Evolutionary conservation across 257 asterid genomes (phyloP).

Genomic region (Galeopsis tetrahit): DNA sequence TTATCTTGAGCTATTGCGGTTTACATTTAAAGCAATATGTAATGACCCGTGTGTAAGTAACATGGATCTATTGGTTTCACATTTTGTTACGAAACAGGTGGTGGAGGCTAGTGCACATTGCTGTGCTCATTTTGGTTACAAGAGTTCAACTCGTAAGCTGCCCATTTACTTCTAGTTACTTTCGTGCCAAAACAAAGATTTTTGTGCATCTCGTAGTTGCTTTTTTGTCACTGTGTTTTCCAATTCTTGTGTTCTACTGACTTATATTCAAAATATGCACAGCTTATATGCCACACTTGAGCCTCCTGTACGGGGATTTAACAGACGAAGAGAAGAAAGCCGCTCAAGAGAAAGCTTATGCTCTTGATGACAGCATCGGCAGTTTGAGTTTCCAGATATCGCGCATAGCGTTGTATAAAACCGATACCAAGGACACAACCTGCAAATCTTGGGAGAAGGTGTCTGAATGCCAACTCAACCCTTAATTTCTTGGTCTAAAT

Average conservation of each 20-base stretch:
- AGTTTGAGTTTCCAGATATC: slow-evolving; percentile 60
- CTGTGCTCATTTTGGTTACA: slow-evolving; percentile 67
- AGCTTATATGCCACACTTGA: slow-evolving; percentile 98
- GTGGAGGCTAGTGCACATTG: slow-evolving; percentile 81
- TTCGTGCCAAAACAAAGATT: too few relatives aligned
- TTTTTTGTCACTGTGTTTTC: too few relatives aligned
- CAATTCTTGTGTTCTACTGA: slow-evolving; percentile 28
- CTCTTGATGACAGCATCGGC: slow-evolving; percentile 61
- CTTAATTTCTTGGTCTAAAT: slow-evolving; percentile 20
- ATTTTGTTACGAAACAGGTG: slow-evolving; percentile 53
- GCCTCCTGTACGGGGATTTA: slow-evolving; percentile 81
- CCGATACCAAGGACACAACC: slow-evolving; percentile 81
- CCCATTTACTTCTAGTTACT: too few relatives aligned
- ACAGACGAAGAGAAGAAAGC: slow-evolving; percentile 72
- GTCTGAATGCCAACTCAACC: slow-evolving; percentile 55
- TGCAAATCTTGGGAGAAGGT: slow-evolving; percentile 91
- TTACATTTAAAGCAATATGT: background rate
- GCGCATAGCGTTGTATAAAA: slow-evolving; percentile 72
- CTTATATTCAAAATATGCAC: slow-evolving; percentile 29
- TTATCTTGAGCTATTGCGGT: background rate
- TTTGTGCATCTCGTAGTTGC: too few relatives aligned
- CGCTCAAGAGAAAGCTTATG: slow-evolving; percentile 70
- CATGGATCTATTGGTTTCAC: background rate
- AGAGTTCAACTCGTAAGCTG: slow-evolving; percentile 63
- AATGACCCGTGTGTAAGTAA: background rate